Evolutionary conservation across 805 yeast genomes (phyloP).

Genomic region (Blastobotrys mokoenaii): DNA sequence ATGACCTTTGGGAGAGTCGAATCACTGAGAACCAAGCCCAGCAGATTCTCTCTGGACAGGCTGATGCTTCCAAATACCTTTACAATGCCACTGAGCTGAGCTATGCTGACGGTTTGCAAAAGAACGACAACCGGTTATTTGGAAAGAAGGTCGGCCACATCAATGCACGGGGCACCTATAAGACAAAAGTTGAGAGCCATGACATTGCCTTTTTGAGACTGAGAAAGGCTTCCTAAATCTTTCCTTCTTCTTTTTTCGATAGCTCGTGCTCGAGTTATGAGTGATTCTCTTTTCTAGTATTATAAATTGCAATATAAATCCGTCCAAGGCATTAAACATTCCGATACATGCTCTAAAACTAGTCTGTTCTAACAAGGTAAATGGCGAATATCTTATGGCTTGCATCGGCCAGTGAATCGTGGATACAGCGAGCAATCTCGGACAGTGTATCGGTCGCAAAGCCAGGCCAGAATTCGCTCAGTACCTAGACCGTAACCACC

Average conservation of each 20-base stretch:
- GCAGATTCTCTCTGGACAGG: constrained; percentile 6
- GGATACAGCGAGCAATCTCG: constrained; percentile 98
- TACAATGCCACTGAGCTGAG: constrained; percentile 12
- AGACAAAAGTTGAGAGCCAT: constrained; percentile 10
- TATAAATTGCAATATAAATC: no score
- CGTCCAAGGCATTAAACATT: no score
- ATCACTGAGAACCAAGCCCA: constrained; percentile 7
- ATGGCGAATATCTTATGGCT: constrained; percentile 46
- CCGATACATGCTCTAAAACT: background rate
- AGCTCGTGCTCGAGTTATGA: no score
- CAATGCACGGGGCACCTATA: constrained; percentile 6
- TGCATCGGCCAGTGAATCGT: constrained; percentile 96
- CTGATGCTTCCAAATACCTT: background rate
- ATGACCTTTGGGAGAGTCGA: constrained; percentile 14
- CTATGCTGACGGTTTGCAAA: constrained; percentile 12
- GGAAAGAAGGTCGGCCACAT: constrained; percentile 12
- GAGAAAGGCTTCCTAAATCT: no score
- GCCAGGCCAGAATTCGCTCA: constrained; percentile 97
- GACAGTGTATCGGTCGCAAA: constrained; percentile 94
- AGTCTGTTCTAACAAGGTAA: background rate
- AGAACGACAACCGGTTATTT: constrained; percentile 9
- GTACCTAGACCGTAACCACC: constrained; percentile 99
- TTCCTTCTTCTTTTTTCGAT: no score
- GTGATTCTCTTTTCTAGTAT: no score
- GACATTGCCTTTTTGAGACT: constrained; percentile 12